Evolutionary conservation across 208 protist genomes (phyloP).

Genomic region (Acanthamoeba culbertsoni): DNA sequence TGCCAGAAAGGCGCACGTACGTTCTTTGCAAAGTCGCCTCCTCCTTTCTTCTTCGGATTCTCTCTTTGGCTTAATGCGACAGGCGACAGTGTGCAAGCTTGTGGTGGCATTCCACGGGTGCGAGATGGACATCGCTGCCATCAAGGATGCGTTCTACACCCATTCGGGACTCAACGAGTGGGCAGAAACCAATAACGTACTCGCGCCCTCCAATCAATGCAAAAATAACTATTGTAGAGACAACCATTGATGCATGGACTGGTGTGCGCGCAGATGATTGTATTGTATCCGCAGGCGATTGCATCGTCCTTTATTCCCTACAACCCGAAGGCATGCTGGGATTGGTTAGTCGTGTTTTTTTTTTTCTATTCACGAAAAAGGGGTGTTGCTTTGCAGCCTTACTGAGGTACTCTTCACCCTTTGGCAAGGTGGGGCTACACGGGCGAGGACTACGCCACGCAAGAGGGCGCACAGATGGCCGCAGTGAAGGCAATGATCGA

Average conservation of each 20-base stretch:
- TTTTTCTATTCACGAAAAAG: neutral
- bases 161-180: slow-evolving; percentile 63
- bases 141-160: slow-evolving; percentile 46
- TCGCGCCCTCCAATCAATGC: neutral
- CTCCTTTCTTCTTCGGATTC: neutral
- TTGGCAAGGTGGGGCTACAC: slow-evolving; percentile 32
- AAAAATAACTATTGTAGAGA: neutral
- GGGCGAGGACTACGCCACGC: neutral
- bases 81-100: slow-evolving; percentile 35
- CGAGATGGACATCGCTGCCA: neutral
- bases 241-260: neutral
- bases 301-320: neutral
- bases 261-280: neutral
- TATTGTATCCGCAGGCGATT: slow-evolving; percentile 65
- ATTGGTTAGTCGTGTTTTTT: slow-evolving; percentile 52
- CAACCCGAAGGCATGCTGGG: slow-evolving; percentile 67
- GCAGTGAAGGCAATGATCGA: neutral
- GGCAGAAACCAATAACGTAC: slow-evolving; percentile 70
- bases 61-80: neutral
- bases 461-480: neutral
- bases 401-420: neutral
- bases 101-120: slow-evolving; percentile 61
- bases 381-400: too few relatives aligned
- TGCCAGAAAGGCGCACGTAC: slow-evolving; percentile 6
- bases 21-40: too few relatives aligned